phyloP scores from a whole-genome alignment of 768 basidiomycete species.

The button mushroom (Agaricus bisporus) region DNA sequence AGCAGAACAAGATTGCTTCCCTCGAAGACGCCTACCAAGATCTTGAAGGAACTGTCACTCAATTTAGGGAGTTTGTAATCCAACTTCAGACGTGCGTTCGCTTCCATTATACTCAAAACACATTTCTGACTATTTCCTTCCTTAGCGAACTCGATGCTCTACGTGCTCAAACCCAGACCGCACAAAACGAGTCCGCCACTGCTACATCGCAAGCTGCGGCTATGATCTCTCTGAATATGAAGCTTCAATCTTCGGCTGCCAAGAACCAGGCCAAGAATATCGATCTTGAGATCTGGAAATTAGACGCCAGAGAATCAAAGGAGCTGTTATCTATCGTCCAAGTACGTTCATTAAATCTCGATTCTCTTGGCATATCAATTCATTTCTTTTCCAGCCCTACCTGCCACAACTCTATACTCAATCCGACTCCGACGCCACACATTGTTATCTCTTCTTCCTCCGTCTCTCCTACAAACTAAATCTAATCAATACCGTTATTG shows the following conservation, averaged over 20 bases:
- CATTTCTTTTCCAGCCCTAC: conserved; percentile 56
- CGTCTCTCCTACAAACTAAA: conserved; percentile 84
- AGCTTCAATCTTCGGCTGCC: conserved; percentile 83
- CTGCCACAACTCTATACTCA: conserved; percentile 88
- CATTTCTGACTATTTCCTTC: not conserved
- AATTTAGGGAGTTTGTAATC: conserved; percentile 90
- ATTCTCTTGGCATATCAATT: not conserved
- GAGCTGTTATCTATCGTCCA: conserved; percentile 82
- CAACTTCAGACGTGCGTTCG: conserved; percentile 65
- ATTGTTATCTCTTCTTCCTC: conserved; percentile 89
- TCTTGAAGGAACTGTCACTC: conserved; percentile 79
- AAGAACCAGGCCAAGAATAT: conserved; percentile 89
- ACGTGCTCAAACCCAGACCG: conserved; percentile 79
- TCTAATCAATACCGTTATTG: conserved; percentile 76
- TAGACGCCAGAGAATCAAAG: conserved; percentile 78
- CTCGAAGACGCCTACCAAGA: conserved; percentile 82
- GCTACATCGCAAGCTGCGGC: conserved; percentile 87
- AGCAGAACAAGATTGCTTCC: conserved; percentile 51
- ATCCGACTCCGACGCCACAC: conserved; percentile 82
- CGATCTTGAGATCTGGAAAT: conserved; percentile 80
- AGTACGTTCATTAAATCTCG: conserved; percentile 30
- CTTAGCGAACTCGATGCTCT: conserved; percentile 82
- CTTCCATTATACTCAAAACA: not conserved
- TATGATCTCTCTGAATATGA: conserved; percentile 92
- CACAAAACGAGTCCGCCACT: conserved; percentile 75